Evolutionary conservation across 768 basidiomycete species (phyloP), one percentile per base, ranked within the genome.

Genomic region (Serendipita sp.): DNA sequence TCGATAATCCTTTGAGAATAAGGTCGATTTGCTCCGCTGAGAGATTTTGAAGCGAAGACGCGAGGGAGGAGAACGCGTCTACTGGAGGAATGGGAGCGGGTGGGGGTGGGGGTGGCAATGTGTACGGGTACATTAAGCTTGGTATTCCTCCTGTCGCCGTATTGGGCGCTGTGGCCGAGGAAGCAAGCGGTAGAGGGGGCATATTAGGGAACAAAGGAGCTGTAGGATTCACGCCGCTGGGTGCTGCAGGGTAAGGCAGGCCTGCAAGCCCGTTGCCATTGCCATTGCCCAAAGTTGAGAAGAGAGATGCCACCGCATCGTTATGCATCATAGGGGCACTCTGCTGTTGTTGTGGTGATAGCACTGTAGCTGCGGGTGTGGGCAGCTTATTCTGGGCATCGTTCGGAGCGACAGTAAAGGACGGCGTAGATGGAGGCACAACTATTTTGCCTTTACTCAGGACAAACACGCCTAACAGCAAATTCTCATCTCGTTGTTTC

Each of bases 401-500:
- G 13, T 34, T 18, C 18, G 18, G 34, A 15, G 13, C 27, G 43
- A 29, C 44, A 50, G 62, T 11, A 50, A 15, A 50, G 34, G 27
- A 18, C n/a, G 55, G 6, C 27, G 18, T 23, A 18, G n/a, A 15
- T n/a, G 29, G 52, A 3, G 69, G 71, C 3, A 69, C 74, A n/a
- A 76, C 78, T 2, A 91, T 80, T 73, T 83, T 90, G 29, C 88
- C 91, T 72, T 86, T 91, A 69, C 80, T 82, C 16, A 93, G 77
- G n/a, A 95, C 80, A 82, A 89, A 91, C 13, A 94, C 83, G 27
- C 87, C 88, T 48, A 95, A 75, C 44, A 95, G 78, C 66, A 83
- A 83, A 70, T 89, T 82, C 2, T 74, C 71, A n/a, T 72, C 79
- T 33, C 91, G 80, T 8, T 74, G 70, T 68, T 80, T 82, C 13